Evolutionary conservation across 352 stramenopile genomes (phyloP).

Genomic region (Nothophytophthora sp.): DNA sequence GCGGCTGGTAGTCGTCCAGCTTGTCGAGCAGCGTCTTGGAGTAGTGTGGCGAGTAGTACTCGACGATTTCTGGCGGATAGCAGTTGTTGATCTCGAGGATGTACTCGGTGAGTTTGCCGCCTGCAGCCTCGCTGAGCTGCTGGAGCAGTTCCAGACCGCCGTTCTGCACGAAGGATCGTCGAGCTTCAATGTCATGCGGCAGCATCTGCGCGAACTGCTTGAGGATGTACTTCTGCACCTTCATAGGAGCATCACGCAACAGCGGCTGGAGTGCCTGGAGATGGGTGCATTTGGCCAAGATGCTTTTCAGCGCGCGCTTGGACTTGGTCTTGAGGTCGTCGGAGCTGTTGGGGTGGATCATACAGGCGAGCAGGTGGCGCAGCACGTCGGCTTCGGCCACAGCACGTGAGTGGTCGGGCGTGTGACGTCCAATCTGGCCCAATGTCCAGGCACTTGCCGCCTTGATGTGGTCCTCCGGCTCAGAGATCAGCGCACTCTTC

Average conservation of each 20-base stretch:
- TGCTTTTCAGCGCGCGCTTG: conserved; percentile 94
- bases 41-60: conserved; percentile 97
- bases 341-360: conserved; percentile 91
- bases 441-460: conserved; percentile 95
- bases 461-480: conserved; percentile 97
- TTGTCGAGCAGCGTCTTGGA: conserved; percentile 96
- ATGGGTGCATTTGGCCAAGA: conserved; percentile 95
- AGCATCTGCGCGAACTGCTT: conserved; percentile 95
- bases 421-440: conserved; percentile 94
- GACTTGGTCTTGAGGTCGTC: conserved; percentile 95
- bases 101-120: conserved; percentile 94
- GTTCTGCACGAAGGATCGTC: conserved; percentile 93
- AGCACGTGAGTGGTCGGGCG: conserved; percentile 91
- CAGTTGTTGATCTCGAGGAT: conserved; percentile 97
- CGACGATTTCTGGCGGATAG: conserved; percentile 95
- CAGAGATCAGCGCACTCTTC: conserved; percentile 92
- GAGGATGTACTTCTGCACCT: conserved; percentile 97
- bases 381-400: conserved; percentile 94
- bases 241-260: conserved; percentile 90
- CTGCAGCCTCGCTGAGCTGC: conserved; percentile 90
- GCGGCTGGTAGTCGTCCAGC: conserved; percentile 94
- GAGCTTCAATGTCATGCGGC: conserved; percentile 92
- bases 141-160: conserved; percentile 94
- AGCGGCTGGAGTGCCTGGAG: conserved; percentile 92
- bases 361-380: conserved; percentile 92